These are phyloP conservation scores for Pseudogymnoascus sp. DNA, from an alignment of 2,329 filamentous ascomycete species.

Conservation along the genomic window DNA sequence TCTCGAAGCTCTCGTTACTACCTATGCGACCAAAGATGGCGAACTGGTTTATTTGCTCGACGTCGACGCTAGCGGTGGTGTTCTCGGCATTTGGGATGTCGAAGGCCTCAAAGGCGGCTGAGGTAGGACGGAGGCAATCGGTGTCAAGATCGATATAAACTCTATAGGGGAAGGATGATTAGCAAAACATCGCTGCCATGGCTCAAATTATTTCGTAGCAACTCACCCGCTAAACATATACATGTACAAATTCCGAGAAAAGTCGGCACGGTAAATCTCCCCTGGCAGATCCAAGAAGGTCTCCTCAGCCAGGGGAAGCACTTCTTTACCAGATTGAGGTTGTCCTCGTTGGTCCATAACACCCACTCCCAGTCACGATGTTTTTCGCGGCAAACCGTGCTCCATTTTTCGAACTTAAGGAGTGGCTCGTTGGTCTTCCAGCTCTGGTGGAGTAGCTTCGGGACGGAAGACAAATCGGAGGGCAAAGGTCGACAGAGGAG, in stretches of 20 bases:
- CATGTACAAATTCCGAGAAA: conserved; percentile 29
- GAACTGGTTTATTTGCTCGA: neutral
- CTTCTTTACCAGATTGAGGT: conserved; percentile 28
- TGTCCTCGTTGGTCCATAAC: conserved; percentile 34
- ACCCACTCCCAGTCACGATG: conserved; percentile 33
- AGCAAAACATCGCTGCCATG: neutral
- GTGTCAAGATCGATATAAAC: conserved; percentile 31
- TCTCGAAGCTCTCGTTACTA: conserved; percentile 23
- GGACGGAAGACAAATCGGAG: neutral
- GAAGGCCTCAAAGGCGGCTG: conserved; percentile 23
- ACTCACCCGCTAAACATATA: conserved; percentile 32
- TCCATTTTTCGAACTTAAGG: conserved; percentile 24
- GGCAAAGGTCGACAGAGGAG: neutral
- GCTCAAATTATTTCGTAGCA: neutral
- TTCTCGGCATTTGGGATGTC: conserved; percentile 19
- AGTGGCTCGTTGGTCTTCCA: neutral
- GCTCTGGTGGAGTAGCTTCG: neutral
- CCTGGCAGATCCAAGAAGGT: conserved; percentile 4
- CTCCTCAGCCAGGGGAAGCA: conserved; percentile 30
- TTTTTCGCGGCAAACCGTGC: conserved; percentile 25
- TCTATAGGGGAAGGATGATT: conserved; percentile 10
- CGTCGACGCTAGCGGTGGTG: conserved; percentile 16
- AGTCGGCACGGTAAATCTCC: neutral
- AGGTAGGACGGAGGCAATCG: conserved; percentile 26
- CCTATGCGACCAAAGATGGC: conserved; percentile 32